phyloP scores from a whole-genome alignment of 148 eudicot genomes.

The Rhododendron williamsianum region DNA sequence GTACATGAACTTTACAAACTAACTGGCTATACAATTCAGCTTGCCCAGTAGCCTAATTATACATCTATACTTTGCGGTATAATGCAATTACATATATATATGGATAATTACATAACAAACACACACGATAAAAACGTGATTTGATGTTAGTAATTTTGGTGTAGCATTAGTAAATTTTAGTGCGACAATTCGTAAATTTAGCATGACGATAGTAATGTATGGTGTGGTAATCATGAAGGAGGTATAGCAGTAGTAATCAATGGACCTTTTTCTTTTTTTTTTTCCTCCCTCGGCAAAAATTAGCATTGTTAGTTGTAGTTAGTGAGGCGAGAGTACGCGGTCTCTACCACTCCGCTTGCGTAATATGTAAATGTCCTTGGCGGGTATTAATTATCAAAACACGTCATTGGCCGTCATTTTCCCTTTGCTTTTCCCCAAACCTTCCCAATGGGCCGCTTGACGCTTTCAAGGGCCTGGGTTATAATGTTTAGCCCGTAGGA shows the following conservation, averaged over 20 bases:
- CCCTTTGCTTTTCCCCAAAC: background rate
- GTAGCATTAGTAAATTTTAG: background rate
- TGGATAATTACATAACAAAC: background rate
- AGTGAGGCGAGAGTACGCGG: background rate
- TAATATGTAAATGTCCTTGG: no score
- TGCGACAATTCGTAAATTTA: background rate
- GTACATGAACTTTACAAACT: background rate
- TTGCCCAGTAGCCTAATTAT: background rate
- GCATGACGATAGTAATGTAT: background rate
- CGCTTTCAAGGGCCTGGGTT: background rate
- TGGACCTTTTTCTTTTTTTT: no score
- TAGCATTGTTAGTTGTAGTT: no score
- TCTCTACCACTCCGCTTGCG: background rate
- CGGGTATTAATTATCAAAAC: no score
- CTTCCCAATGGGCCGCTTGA: background rate
- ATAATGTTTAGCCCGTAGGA: background rate
- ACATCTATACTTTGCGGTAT: background rate
- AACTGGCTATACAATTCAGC: background rate
- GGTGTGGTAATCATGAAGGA: background rate
- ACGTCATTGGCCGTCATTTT: no score
- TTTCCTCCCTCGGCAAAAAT: no score
- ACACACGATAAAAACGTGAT: background rate
- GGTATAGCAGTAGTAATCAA: background rate
- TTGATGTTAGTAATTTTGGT: background rate
- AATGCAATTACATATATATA: background rate